Evolutionary conservation across 2,329 filamentous ascomycete species (phyloP), one percentile per base, ranked within the genome.

Genomic region (Microdochium nivale): DNA sequence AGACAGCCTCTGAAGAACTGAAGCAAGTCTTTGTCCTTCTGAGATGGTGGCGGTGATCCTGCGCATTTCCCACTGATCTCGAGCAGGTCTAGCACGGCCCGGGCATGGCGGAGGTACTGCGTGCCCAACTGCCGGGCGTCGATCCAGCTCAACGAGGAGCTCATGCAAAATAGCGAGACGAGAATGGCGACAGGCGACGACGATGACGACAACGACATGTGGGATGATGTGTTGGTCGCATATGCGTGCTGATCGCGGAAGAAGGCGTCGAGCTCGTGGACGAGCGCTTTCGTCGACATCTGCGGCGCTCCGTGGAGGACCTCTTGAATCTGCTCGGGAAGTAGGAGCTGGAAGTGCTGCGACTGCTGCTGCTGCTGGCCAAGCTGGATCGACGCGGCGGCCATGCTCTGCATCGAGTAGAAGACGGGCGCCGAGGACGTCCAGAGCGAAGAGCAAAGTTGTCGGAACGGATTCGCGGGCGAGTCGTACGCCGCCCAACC

Each of bases 401-500:
- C 60, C 46, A 64, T 64, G 48, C 58, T 52, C 35, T 64, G 62
- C 25, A 64, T 49, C 11, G 59, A 55, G 48, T 59, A 61, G 43
- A 59, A 63, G 1, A 64, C 60, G 7, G 59, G 54, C 10, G 23
- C 48, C 2, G 62, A 64, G 1, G 19, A 55, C 40, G 54, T 53
- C 62, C 60, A 64, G n/a, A 59, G 55, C 10, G 50, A 40, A 1
- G 53, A 55, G 8, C 59, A 60, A 48, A 64, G 49, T 25, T 49
- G 53, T 25, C 62, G 59, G 44, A 60, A 62, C 0, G 60, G 61
- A 50, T 64, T 64, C 14, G 52, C 30, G 5, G 54, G 51, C 2
- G 60, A 62, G 52, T 64, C 62, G 50, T 56, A 59, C 2, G 62
- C 60, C 4, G 60, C 63, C 62, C 62, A 64, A 19, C 56, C 58